These are phyloP conservation scores for Nemania sp. DNA, from an alignment of 2,329 filamentous ascomycete species.

Conservation along the genomic window DNA sequence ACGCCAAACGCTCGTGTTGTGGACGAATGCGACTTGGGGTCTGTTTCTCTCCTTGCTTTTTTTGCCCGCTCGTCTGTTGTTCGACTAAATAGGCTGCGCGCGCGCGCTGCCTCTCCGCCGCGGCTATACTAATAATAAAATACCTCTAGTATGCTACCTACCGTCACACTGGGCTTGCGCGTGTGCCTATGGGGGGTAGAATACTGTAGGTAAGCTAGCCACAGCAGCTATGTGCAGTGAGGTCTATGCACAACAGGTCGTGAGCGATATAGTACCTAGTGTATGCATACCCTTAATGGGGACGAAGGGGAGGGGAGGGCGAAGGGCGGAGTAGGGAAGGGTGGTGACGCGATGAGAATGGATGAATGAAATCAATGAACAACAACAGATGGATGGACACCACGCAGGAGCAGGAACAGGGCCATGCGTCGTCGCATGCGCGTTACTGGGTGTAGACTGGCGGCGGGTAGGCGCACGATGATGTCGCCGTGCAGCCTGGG, in stretches of 20 bases:
- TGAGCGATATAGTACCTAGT: constrained; percentile 13
- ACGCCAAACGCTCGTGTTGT: not conserved
- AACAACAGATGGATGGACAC: too few relatives aligned
- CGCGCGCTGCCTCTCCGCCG: not conserved
- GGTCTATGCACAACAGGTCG: not conserved
- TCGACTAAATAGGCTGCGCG: not conserved
- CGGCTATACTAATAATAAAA: not conserved
- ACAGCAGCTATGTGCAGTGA: not conserved
- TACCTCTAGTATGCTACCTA: not conserved
- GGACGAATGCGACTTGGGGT: constrained; percentile 2
- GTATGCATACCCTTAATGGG: too few relatives aligned
- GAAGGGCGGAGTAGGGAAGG: too few relatives aligned
- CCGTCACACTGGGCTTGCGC: not conserved
- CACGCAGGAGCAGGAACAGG: constrained; percentile 7
- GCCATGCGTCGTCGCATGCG: constrained; percentile 9
- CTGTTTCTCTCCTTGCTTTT: not conserved
- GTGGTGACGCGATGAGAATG: constrained; percentile 17
- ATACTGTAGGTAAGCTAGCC: too few relatives aligned
- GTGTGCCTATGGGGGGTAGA: too few relatives aligned
- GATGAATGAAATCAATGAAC: not conserved
- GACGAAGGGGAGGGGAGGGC: too few relatives aligned
- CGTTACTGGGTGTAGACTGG: not conserved
- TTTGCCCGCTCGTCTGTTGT: not conserved
- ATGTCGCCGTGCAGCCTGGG: constrained; percentile 22
- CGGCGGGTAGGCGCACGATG: constrained; percentile 14